Evolutionary conservation across 176 grass and related monocot genomes (phyloP), one percentile per base, ranked within the genome.

Genomic region (Ampelocalamus luodianensis): DNA sequence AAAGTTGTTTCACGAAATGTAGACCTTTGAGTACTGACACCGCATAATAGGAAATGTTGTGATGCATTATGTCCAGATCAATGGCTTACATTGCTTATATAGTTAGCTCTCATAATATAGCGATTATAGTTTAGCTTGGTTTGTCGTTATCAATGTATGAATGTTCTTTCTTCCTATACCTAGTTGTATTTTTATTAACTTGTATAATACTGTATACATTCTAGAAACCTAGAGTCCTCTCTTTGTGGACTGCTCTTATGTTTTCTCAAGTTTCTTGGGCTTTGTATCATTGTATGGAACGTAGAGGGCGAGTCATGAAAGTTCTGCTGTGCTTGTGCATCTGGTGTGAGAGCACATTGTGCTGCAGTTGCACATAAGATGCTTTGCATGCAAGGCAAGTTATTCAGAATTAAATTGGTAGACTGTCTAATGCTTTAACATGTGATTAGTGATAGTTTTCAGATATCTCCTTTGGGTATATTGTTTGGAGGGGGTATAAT

Each of bases 151-250:
- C 1, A 77, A 45, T 58, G 17, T 42, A 14, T 32, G 38, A 36
- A 38, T 77, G 5, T 36, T 49, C 14, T 44, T 42, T 23, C 8
- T 71, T 44, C 16, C 20, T 58, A 0, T 26, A 14, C 22, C 36
- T 26, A 77, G 36, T 37, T 20, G 32, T 43, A 77, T 61, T 38
- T 76, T 76, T 77, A 59, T 61, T 77, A 77, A 20, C 50, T 37
- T 77, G 17, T 77, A 39, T 60, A 77, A 73, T 50, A 73, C 23
- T 50, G 13, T 15, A 45, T 29, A 27, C 29, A 77, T 54, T 38
- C 8, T 17, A 40, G 51, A 77, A 42, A 36, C 34, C 73, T 76
- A 77, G 18, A 38, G 10, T 42, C 58, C 32, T 14, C 10, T 54
- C 17, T 58, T 39, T 44, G 5, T 37, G 32, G 6, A 38, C 32